Evolutionary conservation across 2,329 filamentous ascomycete genomes (phyloP), one percentile per base, ranked within the genome.

Genomic region (Neofusicoccum kwambonambiense): DNA sequence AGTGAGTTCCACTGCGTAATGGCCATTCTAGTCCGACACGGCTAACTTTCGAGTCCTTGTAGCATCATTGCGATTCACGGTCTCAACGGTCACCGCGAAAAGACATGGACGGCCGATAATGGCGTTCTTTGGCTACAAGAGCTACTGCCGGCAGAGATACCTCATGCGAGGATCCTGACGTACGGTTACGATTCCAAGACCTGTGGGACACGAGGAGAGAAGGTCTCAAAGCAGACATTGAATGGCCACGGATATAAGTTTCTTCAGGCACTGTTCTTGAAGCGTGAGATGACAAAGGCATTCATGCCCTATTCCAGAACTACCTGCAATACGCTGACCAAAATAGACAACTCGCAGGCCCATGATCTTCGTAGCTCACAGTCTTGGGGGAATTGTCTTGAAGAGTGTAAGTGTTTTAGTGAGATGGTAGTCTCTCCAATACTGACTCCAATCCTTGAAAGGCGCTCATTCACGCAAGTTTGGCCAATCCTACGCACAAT

Each of bases 161-260:
- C 70, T 4, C 70, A 71, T 47, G 72, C 74, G 35, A 70, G 78
- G 42, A 72, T 78, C 8, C 67, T 77, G 41, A 71, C 66, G 35
- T 79, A 72, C 64, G 76, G 77, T 34, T 79, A 79, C 65, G 70
- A 78, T 54, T 71, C 73, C 15, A 72, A 74, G 49, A 73, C 72
- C 37, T 68, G 72, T 65, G 64, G 65, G 60, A 62, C 67, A 58
- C 68, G 65, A n/a, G 47, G 4, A 34, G 62, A 70, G 68, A 49
- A 73, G 67, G 67, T 73, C 64, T 54, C 67, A 70, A 67, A 50
- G 27, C 47, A 50, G 15, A 74, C 72, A 67, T 69, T 79, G 11
- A 74, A 77, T 64, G 70, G 77, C 63, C 74, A 78, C 70, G 75
- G 72, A 39, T 61, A 50, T 60, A 68, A 62, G n/a, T 69, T 79